These are phyloP conservation scores for Trametes gibbosa DNA, from an alignment of 768 basidiomycete species.

Conservation along the genomic window DNA sequence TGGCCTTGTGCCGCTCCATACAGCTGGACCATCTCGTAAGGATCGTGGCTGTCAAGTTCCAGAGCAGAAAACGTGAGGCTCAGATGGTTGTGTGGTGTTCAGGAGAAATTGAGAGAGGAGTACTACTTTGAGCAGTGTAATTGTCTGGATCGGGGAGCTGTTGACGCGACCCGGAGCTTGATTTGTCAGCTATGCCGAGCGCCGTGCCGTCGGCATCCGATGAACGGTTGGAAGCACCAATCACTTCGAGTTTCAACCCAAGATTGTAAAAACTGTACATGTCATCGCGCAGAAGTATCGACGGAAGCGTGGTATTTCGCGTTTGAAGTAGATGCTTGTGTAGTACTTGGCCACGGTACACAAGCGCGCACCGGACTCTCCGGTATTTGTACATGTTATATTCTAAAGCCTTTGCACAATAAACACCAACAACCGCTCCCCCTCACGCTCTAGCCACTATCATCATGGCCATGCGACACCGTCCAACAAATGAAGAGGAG, in stretches of 20 bases:
- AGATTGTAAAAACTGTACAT: no score
- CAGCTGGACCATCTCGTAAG: slow-evolving; percentile 64
- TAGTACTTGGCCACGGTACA: no score
- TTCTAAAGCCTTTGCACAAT: slow-evolving; percentile 36
- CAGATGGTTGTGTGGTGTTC: slow-evolving; percentile 2
- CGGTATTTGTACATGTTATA: slow-evolving; percentile 29
- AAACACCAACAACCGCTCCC: slow-evolving; percentile 21
- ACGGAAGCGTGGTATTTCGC: no score
- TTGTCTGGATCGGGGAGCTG: background rate
- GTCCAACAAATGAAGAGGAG: slow-evolving; percentile 79
- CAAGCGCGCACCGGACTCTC: no score
- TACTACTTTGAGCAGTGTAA: slow-evolving; percentile 7
- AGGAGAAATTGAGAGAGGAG: slow-evolving; percentile 9
- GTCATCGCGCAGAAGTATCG: no score
- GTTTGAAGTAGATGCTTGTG: no score
- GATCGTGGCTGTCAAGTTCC: slow-evolving; percentile 18
- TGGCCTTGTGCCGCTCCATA: slow-evolving; percentile 55
- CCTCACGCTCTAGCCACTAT: slow-evolving; percentile 3
- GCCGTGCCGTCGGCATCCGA: background rate
- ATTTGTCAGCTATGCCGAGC: slow-evolving; percentile 16
- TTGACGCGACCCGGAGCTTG: slow-evolving; percentile 11
- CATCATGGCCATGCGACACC: slow-evolving; percentile 53
- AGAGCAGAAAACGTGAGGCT: background rate
- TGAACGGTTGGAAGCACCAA: background rate
- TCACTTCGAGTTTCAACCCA: no score